Evolutionary conservation across 2,329 filamentous ascomycete genomes (phyloP).

Genomic region (Pseudocercospora vitis): DNA sequence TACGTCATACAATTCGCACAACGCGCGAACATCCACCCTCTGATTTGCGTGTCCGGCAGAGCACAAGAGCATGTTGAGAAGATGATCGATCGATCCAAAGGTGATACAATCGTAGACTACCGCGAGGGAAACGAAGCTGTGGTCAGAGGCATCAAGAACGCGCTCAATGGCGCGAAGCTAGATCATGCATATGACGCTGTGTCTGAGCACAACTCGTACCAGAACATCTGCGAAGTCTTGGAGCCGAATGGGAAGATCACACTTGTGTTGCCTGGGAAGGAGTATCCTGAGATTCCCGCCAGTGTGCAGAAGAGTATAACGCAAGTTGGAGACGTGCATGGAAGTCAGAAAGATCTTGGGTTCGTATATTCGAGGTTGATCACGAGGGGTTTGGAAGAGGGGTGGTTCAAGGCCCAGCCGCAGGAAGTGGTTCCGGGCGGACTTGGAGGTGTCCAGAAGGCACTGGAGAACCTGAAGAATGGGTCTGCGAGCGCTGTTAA

Average conservation of each 20-base stretch:
- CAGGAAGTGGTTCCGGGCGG: constrained; percentile 57
- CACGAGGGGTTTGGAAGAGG: constrained; percentile 37
- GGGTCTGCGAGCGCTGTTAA: constrained; percentile 66
- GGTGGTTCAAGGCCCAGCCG: constrained; percentile 41
- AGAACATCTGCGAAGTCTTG: constrained; percentile 43
- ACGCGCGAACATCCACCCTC: constrained; percentile 57
- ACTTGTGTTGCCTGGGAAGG: constrained; percentile 39
- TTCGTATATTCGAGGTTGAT: constrained; percentile 38
- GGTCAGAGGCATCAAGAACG: constrained; percentile 35
- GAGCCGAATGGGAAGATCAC: constrained; percentile 39
- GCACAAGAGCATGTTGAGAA: constrained; percentile 54
- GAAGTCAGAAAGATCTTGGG: constrained; percentile 38
- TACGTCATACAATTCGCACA: constrained; percentile 59
- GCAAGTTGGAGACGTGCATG: constrained; percentile 36
- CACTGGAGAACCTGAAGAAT: constrained; percentile 56
- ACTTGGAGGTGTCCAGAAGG: constrained; percentile 54
- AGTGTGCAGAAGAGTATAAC: constrained; percentile 43
- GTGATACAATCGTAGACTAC: constrained; percentile 63
- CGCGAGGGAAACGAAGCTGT: constrained; percentile 43
- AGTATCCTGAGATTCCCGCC: constrained; percentile 46
- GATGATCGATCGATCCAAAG: constrained; percentile 55
- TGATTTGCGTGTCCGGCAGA: constrained; percentile 60
- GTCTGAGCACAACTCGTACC: constrained; percentile 34
- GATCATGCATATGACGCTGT: constrained; percentile 38
- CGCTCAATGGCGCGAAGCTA: constrained; percentile 33